Evolutionary conservation across 805 yeast genomes (phyloP).

Genomic region (Candida namnaoensis): DNA sequence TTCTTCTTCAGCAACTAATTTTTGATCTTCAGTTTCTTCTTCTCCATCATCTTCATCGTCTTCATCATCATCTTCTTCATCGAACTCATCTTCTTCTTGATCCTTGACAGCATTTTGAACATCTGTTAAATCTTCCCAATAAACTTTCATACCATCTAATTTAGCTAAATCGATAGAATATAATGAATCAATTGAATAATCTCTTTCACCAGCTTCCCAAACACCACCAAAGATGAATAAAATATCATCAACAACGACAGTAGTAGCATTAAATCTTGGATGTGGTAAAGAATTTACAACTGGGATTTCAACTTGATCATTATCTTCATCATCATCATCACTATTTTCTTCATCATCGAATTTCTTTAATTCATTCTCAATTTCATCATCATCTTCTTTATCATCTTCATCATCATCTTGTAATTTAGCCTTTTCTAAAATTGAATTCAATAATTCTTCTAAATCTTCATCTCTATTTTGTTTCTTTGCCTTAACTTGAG

Average conservation of each 20-base stretch:
- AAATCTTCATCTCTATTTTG: constrained; percentile 50
- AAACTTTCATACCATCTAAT: constrained; percentile 78
- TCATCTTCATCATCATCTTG: constrained; percentile 32
- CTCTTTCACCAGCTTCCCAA: constrained; percentile 84
- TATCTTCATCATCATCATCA: constrained; percentile 3
- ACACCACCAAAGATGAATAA: constrained; percentile 85
- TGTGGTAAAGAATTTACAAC: constrained; percentile 67
- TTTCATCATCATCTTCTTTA: constrained; percentile 36
- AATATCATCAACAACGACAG: constrained; percentile 78
- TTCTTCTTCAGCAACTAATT: constrained; percentile 27
- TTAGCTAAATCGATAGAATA: constrained; percentile 81
- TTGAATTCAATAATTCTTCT: constrained; percentile 70
- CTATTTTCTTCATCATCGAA: constrained; percentile 20
- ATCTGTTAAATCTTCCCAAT: constrained; percentile 77
- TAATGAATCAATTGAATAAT: constrained; percentile 74
- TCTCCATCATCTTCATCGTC: constrained; percentile 60
- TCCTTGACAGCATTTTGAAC: constrained; percentile 39
- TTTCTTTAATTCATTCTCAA: constrained; percentile 40
- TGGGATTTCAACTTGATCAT: constrained; percentile 21
- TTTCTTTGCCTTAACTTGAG: constrained; percentile 35
- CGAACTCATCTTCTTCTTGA: constrained; percentile 54
- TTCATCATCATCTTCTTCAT: constrained; percentile 57
- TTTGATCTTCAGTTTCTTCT: constrained; percentile 31
- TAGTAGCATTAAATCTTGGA: constrained; percentile 77
- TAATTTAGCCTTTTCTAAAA: constrained; percentile 65